Evolutionary conservation across 1,284 basidiomycete genomes (phyloP).

Genomic region (Marasmius tenuissimus): DNA sequence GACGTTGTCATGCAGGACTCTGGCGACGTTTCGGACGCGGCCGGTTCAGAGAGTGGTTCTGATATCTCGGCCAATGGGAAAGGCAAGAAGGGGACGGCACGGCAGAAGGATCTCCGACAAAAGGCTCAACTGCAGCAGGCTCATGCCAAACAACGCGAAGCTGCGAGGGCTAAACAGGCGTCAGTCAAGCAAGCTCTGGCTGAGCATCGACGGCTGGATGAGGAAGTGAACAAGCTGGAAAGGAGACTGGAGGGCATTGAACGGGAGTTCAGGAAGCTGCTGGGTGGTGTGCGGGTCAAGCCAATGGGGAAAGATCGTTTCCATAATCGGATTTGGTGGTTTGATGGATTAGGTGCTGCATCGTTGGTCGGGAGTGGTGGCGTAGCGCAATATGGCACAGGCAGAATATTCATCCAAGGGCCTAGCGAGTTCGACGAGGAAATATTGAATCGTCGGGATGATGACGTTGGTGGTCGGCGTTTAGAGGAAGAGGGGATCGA

Average conservation of each 20-base stretch:
- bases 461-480: conserved; percentile 59
- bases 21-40: conserved; percentile 69
- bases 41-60: conserved; percentile 53
- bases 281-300: conserved; percentile 82
- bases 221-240: conserved; percentile 82
- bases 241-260: conserved; percentile 85
- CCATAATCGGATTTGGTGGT: conserved; percentile 97
- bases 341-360: conserved; percentile 91
- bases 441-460: conserved; percentile 57
- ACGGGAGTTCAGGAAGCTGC: conserved; percentile 87
- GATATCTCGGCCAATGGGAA: conserved; percentile 45
- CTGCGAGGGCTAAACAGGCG: conserved; percentile 70
- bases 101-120: conserved; percentile 52
- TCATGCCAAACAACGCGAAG: conserved; percentile 75
- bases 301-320: conserved; percentile 92
- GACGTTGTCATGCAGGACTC: conserved; percentile 60
- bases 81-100: conserved; percentile 38
- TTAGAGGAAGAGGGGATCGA: conserved; percentile 77
- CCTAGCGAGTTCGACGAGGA: conserved; percentile 79
- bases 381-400: conserved; percentile 82
- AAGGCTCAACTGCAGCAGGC: conserved; percentile 54
- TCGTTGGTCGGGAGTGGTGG: conserved; percentile 74
- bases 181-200: conserved; percentile 69
- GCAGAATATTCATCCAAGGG: conserved; percentile 89
- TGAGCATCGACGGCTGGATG: conserved; percentile 81